Evolutionary conservation across 2,329 filamentous ascomycete species (phyloP), one percentile per base, ranked within the genome.

Genomic region (Phialemoniopsis sp.): DNA sequence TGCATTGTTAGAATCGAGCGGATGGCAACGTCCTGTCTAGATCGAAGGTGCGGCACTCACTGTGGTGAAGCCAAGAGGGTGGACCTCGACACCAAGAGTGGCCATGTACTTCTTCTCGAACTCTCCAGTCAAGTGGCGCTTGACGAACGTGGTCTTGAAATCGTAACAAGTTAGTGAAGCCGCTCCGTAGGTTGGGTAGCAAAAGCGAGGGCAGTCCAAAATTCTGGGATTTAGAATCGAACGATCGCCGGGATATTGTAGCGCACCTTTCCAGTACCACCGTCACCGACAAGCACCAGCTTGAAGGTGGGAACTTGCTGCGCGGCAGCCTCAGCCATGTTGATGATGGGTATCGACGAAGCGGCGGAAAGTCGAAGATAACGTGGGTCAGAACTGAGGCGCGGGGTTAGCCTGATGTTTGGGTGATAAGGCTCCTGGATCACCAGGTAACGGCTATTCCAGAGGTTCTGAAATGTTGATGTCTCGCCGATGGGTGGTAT

Each of bases 81-180:
- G 93, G 54, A 98, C 93, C 71, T 98, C 93, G 66, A 98, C 93
- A 85, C 93, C 93, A 52, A 98, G 88, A 45, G 93, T 98, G 60
- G 93, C 93, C 70, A 98, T 97, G 77, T 98, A 98, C 79, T 97
- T 98, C 87, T 98, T 98, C 78, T 98, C 93, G 67, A 98, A 98
- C 70, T 98, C 93, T 68, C 93, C 93, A 64, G 93, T 98, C 82
- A 97, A 82, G 76, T 98, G 93, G 65, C 93, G 93, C 86, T 98
- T 98, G 80, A 98, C 93, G 72, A 98, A 98, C 66, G 93, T 98
- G 67, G 93, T 98, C 93, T 98, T 63, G 21, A 35, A 15, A 6
- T 6, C 21, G 21, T 26, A 10, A 26, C 10, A 26, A 30, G 52
- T 59, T 45, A 56, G 52, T 41, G 43, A 33, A 48, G 32, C 21